Conservation (phyloP, 306 rosid genomes). For the Pueraria montana region DNA sequence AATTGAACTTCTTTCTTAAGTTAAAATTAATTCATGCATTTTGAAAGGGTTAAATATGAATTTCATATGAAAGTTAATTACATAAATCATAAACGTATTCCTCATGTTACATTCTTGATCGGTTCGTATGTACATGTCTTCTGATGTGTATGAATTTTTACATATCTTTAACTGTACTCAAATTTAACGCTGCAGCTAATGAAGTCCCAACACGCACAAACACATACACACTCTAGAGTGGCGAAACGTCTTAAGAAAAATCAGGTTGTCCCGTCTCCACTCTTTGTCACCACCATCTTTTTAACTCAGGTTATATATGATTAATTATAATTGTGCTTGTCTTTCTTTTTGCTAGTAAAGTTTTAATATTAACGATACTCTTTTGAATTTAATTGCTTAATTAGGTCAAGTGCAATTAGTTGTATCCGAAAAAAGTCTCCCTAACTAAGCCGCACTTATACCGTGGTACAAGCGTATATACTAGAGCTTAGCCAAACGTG, state of each 20-base stretch:
- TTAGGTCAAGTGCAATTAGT: not conserved
- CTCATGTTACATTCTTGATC: no score
- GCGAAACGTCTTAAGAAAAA: conserved; percentile 62
- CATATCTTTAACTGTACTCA: conserved; percentile 12
- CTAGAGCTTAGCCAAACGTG: conserved; percentile 67
- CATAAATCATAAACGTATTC: no score
- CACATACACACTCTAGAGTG: conserved; percentile 32
- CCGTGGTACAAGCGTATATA: conserved; percentile 53
- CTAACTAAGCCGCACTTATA: conserved; percentile 41
- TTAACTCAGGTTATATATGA: not conserved
- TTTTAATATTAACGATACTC: not conserved
- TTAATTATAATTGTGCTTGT: no score
- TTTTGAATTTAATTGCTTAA: not conserved
- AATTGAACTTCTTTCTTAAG: no score
- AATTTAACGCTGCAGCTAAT: conserved; percentile 67
- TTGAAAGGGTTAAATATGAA: no score
- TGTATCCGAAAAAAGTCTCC: not conserved
- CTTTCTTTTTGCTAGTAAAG: not conserved
- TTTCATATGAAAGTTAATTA: no score
- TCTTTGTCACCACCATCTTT: conserved; percentile 51
- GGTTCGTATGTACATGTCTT: no score
- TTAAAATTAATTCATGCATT: no score
- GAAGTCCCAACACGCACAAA: conserved; percentile 19
- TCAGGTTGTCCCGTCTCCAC: conserved; percentile 74
- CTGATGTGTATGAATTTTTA: no score